These are phyloP conservation scores for Saturnispora zaruensis DNA, from an alignment of 805 yeast species.

Conservation along the genomic window DNA sequence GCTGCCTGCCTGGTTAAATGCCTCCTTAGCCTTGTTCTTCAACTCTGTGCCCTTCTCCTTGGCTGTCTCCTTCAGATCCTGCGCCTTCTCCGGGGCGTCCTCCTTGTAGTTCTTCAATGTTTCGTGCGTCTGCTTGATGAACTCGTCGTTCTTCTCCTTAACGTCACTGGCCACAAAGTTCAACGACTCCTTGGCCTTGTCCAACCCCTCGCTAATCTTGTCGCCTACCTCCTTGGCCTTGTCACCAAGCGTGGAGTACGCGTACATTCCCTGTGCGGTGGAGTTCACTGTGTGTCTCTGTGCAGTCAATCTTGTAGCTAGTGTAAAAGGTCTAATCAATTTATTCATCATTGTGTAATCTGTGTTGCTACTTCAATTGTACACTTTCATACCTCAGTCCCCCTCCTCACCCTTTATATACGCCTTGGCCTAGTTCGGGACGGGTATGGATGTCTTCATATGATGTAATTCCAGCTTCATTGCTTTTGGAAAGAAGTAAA, in stretches of 20 bases:
- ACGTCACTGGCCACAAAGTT: conserved; percentile 1
- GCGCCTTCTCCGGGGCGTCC: neutral
- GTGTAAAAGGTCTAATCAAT: neutral
- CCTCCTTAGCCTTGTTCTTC: conserved; percentile 1
- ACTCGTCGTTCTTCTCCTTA: neutral
- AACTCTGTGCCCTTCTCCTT: conserved; percentile 1
- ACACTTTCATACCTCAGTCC: neutral
- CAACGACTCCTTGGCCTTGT: conserved; percentile 4
- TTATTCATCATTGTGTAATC: neutral
- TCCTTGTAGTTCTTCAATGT: neutral
- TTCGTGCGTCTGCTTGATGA: neutral
- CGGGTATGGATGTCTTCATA: neutral
- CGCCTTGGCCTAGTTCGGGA: neutral
- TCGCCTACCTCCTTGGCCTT: conserved; percentile 9
- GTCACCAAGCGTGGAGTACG: conserved; percentile 10
- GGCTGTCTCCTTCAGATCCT: conserved; percentile 8
- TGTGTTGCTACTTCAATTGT: neutral
- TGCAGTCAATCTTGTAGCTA: neutral
- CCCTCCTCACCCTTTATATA: neutral
- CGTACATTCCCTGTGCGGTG: neutral
- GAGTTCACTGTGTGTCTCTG: neutral
- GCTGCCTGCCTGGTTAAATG: neutral
- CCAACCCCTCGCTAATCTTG: neutral
- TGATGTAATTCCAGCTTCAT: neutral
- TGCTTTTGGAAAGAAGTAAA: neutral